Evolutionary conservation across 176 grass and related monocot genomes (phyloP), one percentile per base, ranked within the genome.

Genomic region (Dactylis glomerata): DNA sequence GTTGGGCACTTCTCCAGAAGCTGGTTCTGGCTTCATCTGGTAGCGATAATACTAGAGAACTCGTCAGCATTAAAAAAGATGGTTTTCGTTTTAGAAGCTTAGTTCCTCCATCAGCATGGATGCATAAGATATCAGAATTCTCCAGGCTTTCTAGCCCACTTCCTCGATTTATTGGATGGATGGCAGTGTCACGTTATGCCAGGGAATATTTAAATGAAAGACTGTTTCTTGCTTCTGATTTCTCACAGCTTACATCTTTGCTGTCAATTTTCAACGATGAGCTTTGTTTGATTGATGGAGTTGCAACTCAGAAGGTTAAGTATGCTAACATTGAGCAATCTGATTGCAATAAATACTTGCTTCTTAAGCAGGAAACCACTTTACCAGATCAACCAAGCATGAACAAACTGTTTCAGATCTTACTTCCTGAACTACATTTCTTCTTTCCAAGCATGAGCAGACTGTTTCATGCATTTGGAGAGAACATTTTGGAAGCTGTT

Each of bases 401-500:
- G 88, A 42, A 42, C 54, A 71, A 52, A 77, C 62, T 84, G 50
- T 93, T 93, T 82, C 72, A 88, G 64, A 88, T 89, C 71, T 62
- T 95, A 82, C 73, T 92, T 83, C 95, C 95, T 17, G 85, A 92
- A 73, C 37, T 98, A 42, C 89, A 93, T 92, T 81, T 95, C 58
- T 98, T 95, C 73, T 98, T 98, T 73, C 95, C 95, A 62, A 93
- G 69, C 73, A 93, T 98, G 91, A 88, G 80, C 50, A 92, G 78
- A 69, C 68, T 80, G 78, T 98, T 98, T 68, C 66, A 56, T 69
- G 71, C 83, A 34, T 98, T 95, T 85, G 89, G 87, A 65, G 89
- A 93, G 66, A 98, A 40, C 73, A 98, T 98, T 88, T 91, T 98
- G 86, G 92, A 98, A 77, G 91, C 92, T 77, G 86, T 98, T 85